Percentiles rank a stretch among this genome's conserved stretches.
Conservation (phyloP, 305 asterid genomes). For the Fraxinus paxiana region DNA sequence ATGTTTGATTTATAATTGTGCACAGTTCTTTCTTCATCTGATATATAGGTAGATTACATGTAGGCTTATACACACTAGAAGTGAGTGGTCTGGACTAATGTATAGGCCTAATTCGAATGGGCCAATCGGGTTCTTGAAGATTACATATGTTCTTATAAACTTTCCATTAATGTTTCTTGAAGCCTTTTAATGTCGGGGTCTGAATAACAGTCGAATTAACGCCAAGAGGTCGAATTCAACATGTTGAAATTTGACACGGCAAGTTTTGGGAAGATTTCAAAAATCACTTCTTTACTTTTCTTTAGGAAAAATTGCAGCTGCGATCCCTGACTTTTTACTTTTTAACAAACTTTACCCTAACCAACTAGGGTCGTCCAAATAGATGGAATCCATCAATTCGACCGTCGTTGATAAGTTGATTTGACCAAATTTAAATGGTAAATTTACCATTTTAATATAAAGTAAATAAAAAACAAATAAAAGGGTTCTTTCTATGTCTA, state of each 20-base stretch:
- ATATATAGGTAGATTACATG: background rate
- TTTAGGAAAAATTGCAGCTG: no score
- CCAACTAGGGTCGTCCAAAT: no score
- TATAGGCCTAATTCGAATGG: background rate
- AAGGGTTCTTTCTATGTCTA: no score
- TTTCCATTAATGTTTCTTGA: background rate
- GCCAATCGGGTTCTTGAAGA: background rate
- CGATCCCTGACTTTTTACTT: no score
- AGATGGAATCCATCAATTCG: no score
- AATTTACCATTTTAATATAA: no score
- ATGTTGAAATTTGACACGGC: background rate
- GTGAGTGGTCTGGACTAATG: background rate
- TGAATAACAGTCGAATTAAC: background rate
- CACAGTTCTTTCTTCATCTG: background rate
- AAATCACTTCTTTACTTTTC: background rate
- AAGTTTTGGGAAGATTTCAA: background rate
- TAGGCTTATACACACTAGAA: background rate
- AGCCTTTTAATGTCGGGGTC: background rate
- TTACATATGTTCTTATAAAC: background rate
- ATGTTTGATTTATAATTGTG: background rate
- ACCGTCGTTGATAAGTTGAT: no score
- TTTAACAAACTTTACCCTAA: no score
- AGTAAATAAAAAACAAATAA: no score
- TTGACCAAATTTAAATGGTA: no score
- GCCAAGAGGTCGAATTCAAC: background rate